phyloP scores from a whole-genome alignment of 768 basidiomycete genomes.

The Peribolospora baueri region DNA sequence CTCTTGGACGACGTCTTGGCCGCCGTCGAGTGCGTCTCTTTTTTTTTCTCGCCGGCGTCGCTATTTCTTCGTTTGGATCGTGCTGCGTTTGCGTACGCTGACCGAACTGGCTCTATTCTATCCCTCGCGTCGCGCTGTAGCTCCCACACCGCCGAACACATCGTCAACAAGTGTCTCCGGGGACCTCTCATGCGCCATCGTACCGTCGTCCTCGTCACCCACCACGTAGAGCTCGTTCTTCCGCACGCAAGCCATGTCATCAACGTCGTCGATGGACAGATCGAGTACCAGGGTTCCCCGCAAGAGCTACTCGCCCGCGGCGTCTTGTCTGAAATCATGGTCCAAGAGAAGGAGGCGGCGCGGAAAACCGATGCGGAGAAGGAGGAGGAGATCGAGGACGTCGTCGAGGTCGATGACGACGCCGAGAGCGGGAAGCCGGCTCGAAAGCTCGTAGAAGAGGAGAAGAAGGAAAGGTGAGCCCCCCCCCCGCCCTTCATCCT shows the following conservation, averaged over 20 bases:
- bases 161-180: slow-evolving; percentile 26
- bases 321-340: slow-evolving; percentile 10
- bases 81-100: too few species aligned
- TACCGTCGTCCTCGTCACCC: slow-evolving; percentile 70
- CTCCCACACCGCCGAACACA: slow-evolving; percentile 46
- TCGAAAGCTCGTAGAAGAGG: not conserved
- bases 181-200: slow-evolving; percentile 51
- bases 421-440: not conserved
- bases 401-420: slow-evolving; percentile 3
- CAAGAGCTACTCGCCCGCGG: not conserved
- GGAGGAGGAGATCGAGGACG: not conserved
- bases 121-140: too few species aligned
- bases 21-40: slow-evolving; percentile 7
- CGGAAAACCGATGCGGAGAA: slow-evolving; percentile 3
- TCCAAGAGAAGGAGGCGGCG: not conserved
- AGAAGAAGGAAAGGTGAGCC: not conserved
- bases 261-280: slow-evolving; percentile 3
- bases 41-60: too few species aligned
- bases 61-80: too few species aligned
- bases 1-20: slow-evolving; percentile 12
- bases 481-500: not conserved
- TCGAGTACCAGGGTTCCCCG: slow-evolving; percentile 1
- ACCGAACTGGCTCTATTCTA: too few species aligned
- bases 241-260: slow-evolving; percentile 30
- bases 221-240: slow-evolving; percentile 69